Percentiles rank a stretch among this genome's conserved stretches.
Conservation (phyloP, 1,284 basidiomycete species). For the Tilletia setariae region DNA sequence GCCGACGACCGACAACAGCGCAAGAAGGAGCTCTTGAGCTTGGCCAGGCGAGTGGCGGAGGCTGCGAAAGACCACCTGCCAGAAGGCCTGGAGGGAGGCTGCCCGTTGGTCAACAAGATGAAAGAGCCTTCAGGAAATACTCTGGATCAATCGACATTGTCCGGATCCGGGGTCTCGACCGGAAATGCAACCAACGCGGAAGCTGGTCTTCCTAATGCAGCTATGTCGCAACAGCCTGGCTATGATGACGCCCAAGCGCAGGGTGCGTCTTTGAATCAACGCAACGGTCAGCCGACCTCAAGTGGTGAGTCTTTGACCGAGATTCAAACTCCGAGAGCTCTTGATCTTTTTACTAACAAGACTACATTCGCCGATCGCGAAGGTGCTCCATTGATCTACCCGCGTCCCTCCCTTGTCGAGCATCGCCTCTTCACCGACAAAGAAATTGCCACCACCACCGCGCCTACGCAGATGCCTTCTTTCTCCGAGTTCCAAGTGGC, state of each 20-base stretch:
- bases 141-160: neutral
- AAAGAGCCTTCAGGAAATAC: too few species aligned
- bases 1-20: constrained; percentile 22
- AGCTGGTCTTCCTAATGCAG: too few species aligned
- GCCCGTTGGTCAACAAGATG: neutral
- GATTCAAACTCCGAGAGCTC: neutral
- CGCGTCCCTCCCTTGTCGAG: neutral
- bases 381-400: constrained; percentile 1
- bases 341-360: too few species aligned
- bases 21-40: constrained; percentile 41
- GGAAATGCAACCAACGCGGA: neutral
- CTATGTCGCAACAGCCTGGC: too few species aligned
- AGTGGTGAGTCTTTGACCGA: neutral
- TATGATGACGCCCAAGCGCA: too few species aligned
- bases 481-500: neutral
- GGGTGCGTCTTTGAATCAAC: neutral
- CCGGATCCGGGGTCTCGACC: neutral
- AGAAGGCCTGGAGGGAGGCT: neutral
- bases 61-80: constrained; percentile 24
- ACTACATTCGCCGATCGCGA: too few species aligned
- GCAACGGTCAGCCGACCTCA: neutral
- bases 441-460: neutral
- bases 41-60: constrained; percentile 40
- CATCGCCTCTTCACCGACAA: neutral
- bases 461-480: neutral